Conservation (phyloP, 1,139 yeast genomes). For the Kodamaea derodonti region DNA sequence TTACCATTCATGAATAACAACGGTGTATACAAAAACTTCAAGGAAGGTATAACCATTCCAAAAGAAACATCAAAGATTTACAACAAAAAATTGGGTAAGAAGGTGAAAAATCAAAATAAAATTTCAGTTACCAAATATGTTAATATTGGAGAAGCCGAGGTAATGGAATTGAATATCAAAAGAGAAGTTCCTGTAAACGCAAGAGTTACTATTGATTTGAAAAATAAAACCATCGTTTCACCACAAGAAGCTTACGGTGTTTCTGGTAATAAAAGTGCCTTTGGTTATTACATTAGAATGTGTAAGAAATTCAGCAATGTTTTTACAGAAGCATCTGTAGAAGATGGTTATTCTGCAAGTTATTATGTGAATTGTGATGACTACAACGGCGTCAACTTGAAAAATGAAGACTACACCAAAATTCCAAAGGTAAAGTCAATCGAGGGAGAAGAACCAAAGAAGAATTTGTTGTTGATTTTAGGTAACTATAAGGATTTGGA, state of each 20-base stretch:
- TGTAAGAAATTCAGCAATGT: constrained; percentile 58
- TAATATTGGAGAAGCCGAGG: constrained; percentile 62
- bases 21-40: constrained; percentile 31
- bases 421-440: constrained; percentile 11
- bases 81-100: constrained; percentile 31
- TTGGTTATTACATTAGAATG: constrained; percentile 74
- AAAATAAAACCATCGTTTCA: constrained; percentile 60
- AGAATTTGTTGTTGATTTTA: constrained; percentile 50
- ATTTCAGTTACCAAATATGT: constrained; percentile 65
- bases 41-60: constrained; percentile 71
- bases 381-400: constrained; percentile 35
- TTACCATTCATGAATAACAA: constrained; percentile 69
- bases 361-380: constrained; percentile 67
- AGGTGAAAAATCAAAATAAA: constrained; percentile 45
- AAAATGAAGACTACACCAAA: constrained; percentile 11
- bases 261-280: constrained; percentile 55
- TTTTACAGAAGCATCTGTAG: constrained; percentile 65
- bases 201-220: constrained; percentile 74
- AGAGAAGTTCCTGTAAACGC: constrained; percentile 73
- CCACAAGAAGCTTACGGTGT: constrained; percentile 69
- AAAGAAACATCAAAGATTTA: constrained; percentile 42
- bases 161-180: constrained; percentile 50
- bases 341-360: constrained; percentile 69
- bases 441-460: constrained; percentile 10
- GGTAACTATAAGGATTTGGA: constrained; percentile 62